phyloP scores from a whole-genome alignment of 2,329 filamentous ascomycete species.

The Endoconidiophora polonica region DNA sequence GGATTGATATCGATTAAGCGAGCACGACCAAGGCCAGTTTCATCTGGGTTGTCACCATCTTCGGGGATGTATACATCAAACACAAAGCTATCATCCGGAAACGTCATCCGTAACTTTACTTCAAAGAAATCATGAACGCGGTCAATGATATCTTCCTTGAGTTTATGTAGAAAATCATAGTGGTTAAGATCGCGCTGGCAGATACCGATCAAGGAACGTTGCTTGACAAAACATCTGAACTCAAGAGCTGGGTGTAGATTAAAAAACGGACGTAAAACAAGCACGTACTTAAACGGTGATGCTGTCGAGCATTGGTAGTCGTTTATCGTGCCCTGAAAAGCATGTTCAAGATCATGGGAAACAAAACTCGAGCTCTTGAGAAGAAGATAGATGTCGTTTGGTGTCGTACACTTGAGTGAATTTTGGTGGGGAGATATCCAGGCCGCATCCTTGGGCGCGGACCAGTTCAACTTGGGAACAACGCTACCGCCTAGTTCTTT shows the following conservation, averaged over 20 bases:
- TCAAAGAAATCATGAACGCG: constrained; percentile 65
- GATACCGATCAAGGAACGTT: constrained; percentile 63
- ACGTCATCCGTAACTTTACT: constrained; percentile 53
- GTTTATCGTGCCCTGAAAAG: constrained; percentile 58
- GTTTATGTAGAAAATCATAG: constrained; percentile 57
- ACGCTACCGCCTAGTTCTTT: constrained; percentile 69
- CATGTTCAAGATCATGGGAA: constrained; percentile 84
- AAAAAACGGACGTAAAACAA: constrained; percentile 79
- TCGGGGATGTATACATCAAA: constrained; percentile 89
- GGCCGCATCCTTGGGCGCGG: constrained; percentile 83
- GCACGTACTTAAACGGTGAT: constrained; percentile 49
- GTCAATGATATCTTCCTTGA: constrained; percentile 50
- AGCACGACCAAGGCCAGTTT: constrained; percentile 47
- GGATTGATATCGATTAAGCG: constrained; percentile 91
- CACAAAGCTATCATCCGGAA: constrained; percentile 67
- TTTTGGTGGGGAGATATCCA: constrained; percentile 78
- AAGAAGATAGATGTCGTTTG: constrained; percentile 85
- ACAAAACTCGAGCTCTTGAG: constrained; percentile 91
- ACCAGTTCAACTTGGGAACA: constrained; percentile 94
- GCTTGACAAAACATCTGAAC: constrained; percentile 87
- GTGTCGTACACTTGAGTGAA: constrained; percentile 73
- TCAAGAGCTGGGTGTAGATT: constrained; percentile 80
- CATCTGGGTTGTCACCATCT: constrained; percentile 31
- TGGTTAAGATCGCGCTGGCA: constrained; percentile 82
- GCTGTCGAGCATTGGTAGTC: constrained; percentile 19